Conservation (phyloP, 768 basidiomycete species). For the Vishniacozyma victoriae region DNA sequence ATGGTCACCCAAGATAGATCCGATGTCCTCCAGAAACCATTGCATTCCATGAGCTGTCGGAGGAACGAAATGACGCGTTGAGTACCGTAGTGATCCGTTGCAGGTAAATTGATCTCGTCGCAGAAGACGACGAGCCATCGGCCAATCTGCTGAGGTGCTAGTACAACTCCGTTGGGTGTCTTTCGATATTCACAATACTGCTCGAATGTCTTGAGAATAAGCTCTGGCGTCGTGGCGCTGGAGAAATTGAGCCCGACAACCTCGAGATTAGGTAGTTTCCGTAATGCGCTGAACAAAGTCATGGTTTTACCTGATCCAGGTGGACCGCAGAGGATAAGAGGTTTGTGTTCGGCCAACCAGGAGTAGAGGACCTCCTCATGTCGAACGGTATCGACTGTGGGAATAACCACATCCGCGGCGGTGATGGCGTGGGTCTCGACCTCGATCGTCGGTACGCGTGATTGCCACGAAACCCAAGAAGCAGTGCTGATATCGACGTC, state of each 20-base stretch:
- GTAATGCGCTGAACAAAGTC: constrained; percentile 95
- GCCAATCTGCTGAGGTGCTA: constrained; percentile 89
- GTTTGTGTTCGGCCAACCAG: constrained; percentile 98
- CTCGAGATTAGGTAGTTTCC: constrained; percentile 97
- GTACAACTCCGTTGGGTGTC: constrained; percentile 94
- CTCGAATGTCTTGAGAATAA: constrained; percentile 98
- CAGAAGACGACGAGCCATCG: constrained; percentile 99
- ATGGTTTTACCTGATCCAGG: constrained; percentile 99
- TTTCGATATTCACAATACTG: constrained; percentile 99
- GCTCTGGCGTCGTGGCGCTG: constrained; percentile 93
- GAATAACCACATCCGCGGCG: constrained; percentile 92
- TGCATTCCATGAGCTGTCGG: constrained; percentile 88
- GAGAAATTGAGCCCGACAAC: constrained; percentile 99
- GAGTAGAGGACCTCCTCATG: constrained; percentile 98
- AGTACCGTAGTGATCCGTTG: constrained; percentile 94
- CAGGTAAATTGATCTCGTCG: constrained; percentile 97
- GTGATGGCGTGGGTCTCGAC: constrained; percentile 95
- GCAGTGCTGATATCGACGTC: constrained; percentile 81
- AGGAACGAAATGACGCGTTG: constrained; percentile 98
- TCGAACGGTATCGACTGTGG: constrained; percentile 95
- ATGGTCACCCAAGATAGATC: constrained; percentile 97
- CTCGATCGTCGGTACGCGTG: constrained; percentile 86
- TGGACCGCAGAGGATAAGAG: constrained; percentile 94
- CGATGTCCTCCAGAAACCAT: constrained; percentile 87
- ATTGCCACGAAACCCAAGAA: constrained; percentile 88